A percentile compares a stretch with the other conserved stretches of the same genome.
phyloP scores from a whole-genome alignment of 202 grass and related monocot genomes.

The Panicum hallii region DNA sequence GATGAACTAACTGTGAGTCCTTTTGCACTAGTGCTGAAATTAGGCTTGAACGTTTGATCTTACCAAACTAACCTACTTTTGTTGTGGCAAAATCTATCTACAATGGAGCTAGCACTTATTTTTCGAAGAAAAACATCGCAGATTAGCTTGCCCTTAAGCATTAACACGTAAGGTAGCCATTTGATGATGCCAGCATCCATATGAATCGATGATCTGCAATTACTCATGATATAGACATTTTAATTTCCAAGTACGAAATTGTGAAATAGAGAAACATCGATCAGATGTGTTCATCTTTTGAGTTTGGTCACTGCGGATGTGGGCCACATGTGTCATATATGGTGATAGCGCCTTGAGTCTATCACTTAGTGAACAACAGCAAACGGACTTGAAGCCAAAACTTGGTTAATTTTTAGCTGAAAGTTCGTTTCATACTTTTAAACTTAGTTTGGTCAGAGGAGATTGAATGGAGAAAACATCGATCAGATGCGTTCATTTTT shows the following conservation, averaged over 20 bases:
- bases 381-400: too few relatives aligned
- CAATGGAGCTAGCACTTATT: neutral
- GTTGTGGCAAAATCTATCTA: neutral
- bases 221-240: neutral
- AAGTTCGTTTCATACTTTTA: neutral
- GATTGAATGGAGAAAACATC: too few relatives aligned
- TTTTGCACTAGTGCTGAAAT: neutral
- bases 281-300: neutral
- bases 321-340: neutral
- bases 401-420: neutral
- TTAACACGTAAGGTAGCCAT: neutral
- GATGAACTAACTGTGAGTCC: neutral
- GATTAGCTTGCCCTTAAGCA: neutral
- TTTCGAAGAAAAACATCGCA: neutral
- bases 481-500: too few relatives aligned
- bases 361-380: too few relatives aligned
- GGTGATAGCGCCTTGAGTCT: too few relatives aligned
- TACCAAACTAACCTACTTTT: neutral
- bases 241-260: neutral
- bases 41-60: neutral
- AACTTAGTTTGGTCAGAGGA: neutral
- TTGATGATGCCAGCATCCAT: neutral
- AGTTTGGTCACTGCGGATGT: neutral
- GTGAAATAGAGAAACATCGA: neutral
- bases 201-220: neutral